Conservation (phyloP, 2,329 filamentous ascomycete genomes). For the Aurifilum marmelostoma region DNA sequence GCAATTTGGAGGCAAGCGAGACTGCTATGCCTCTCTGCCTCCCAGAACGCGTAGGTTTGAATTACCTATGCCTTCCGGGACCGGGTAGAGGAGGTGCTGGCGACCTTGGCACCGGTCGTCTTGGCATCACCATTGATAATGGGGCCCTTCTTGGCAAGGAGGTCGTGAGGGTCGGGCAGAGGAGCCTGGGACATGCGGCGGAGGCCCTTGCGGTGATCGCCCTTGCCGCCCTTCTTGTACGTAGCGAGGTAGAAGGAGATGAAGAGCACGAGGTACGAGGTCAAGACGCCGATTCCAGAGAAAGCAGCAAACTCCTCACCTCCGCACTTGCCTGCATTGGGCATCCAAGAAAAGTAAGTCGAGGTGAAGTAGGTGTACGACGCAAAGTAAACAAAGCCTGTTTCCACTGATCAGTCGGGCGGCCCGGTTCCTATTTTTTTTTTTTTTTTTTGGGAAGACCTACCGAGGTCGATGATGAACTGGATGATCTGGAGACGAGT, state of each 20-base stretch:
- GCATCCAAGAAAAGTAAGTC: constrained; percentile 84
- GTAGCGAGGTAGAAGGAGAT: constrained; percentile 98
- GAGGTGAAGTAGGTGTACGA: constrained; percentile 98
- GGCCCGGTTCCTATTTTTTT: not conserved
- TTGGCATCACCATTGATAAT: constrained; percentile 52
- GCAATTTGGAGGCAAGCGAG: not conserved
- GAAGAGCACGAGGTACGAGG: constrained; percentile 95
- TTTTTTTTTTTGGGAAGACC: constrained; percentile 39
- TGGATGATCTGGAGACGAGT: constrained; percentile 96
- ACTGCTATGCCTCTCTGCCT: constrained; percentile 2
- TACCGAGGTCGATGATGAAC: constrained; percentile 95
- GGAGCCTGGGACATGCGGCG: constrained; percentile 67
- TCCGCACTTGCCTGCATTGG: constrained; percentile 83
- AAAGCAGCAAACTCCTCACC: constrained; percentile 97
- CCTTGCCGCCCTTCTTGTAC: constrained; percentile 86
- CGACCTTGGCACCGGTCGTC: constrained; percentile 59
- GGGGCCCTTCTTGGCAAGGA: constrained; percentile 59
- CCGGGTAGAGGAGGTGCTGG: constrained; percentile 63
- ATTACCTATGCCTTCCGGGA: constrained; percentile 68
- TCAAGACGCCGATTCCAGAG: constrained; percentile 87
- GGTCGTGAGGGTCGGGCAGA: constrained; percentile 80
- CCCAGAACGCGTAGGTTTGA: constrained; percentile 6
- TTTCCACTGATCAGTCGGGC: constrained; percentile 20
- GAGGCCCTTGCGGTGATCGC: constrained; percentile 72
- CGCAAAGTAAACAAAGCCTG: constrained; percentile 96